A percentile compares a stretch with the other conserved stretches of the same genome.
phyloP scores from a whole-genome alignment of 2,329 filamentous ascomycete genomes.

The Penicillium crustosum region DNA sequence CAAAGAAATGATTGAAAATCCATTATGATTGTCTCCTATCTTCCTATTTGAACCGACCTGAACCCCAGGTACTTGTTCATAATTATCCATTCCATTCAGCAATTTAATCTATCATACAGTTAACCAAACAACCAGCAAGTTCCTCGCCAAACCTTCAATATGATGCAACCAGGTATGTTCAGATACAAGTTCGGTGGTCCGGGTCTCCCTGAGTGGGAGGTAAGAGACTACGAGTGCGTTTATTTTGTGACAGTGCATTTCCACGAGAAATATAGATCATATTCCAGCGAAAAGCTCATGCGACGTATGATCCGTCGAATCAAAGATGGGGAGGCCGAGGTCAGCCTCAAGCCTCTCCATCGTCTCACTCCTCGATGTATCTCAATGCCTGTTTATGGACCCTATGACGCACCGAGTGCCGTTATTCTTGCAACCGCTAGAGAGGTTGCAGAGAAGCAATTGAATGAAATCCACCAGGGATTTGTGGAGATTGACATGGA shows the following conservation, averaged over 20 bases:
- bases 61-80: background rate
- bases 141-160: background rate
- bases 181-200: background rate
- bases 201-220: background rate
- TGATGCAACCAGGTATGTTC: slow-evolving; percentile 1
- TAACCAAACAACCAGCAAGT: background rate
- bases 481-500: slow-evolving; percentile 2
- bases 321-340: background rate
- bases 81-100: background rate
- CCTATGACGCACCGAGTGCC: background rate
- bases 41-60: background rate
- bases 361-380: background rate
- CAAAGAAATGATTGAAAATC: background rate
- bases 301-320: background rate
- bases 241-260: slow-evolving; percentile 1
- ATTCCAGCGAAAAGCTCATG: background rate
- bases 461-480: background rate
- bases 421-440: background rate
- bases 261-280: background rate
- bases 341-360: background rate
- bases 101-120: background rate
- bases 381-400: slow-evolving; percentile 5
- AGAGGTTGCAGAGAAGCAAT: background rate
- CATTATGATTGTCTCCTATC: background rate
- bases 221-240: background rate